Evolutionary conservation across 495 filamentous ascomycete species (phyloP).

Genomic region (Neurospora cerealis): DNA sequence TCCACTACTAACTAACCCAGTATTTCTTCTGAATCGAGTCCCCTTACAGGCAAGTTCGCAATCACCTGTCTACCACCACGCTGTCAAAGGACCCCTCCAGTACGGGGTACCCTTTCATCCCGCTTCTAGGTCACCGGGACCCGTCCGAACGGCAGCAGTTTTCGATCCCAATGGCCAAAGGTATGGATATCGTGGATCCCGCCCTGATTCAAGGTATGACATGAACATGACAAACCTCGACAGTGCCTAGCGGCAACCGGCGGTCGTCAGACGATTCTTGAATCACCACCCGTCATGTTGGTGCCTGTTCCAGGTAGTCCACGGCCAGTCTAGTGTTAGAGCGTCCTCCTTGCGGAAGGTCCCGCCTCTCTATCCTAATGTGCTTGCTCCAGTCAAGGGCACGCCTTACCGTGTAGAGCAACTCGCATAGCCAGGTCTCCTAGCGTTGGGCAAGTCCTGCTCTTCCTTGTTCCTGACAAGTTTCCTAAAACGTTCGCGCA

Average conservation of each 20-base stretch:
- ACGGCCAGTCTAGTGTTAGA: conserved; percentile 20
- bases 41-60: conserved; percentile 3
- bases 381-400: conserved; percentile 11
- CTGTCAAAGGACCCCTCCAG: conserved; percentile 18
- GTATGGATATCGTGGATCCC: neutral
- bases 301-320: neutral
- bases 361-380: conserved; percentile 21
- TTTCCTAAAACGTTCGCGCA: conserved; percentile 3
- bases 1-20: conserved; percentile 7
- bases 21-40: conserved; percentile 7
- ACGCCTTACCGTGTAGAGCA: conserved; percentile 18
- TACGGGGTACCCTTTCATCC: neutral
- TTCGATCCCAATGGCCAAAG: neutral
- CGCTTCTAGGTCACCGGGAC: neutral
- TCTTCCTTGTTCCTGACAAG: conserved; percentile 16
- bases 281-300: neutral
- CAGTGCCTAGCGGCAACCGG: conserved; percentile 8
- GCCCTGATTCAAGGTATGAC: conserved; percentile 9
- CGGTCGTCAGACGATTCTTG: conserved; percentile 11
- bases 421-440: conserved; percentile 15
- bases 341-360: conserved; percentile 25
- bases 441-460: conserved; percentile 14
- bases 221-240: conserved; percentile 27
- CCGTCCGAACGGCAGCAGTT: neutral
- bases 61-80: conserved; percentile 6